These are phyloP conservation scores for Pythium monospermum DNA, from an alignment of 352 stramenopile genomes.

Conservation along the genomic window DNA sequence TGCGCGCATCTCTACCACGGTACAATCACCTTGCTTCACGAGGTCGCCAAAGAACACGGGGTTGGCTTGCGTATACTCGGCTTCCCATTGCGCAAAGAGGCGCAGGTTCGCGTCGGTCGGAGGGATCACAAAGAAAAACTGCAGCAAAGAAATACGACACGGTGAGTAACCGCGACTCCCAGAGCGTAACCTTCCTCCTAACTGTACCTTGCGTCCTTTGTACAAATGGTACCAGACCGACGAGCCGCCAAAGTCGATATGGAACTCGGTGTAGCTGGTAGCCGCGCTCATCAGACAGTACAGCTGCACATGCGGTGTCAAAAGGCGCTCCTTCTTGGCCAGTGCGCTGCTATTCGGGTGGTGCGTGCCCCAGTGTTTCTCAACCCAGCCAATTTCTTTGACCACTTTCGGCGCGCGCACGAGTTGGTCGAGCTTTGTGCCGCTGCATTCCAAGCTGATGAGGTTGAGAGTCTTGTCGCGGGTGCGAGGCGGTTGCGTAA, in stretches of 20 bases:
- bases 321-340: constrained; percentile 13
- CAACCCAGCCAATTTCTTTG: constrained; percentile 38
- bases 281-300: constrained; percentile 42
- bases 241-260: constrained; percentile 40
- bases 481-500: constrained; percentile 10
- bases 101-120: constrained; percentile 31
- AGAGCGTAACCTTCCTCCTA: background rate
- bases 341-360: background rate
- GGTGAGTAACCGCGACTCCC: background rate
- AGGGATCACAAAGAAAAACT: constrained; percentile 39
- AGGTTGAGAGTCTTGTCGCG: constrained; percentile 30
- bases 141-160: background rate
- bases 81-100: constrained; percentile 27
- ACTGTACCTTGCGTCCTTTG: constrained; percentile 28
- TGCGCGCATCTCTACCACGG: constrained; percentile 24
- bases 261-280: constrained; percentile 40
- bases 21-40: constrained; percentile 20
- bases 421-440: constrained; percentile 25
- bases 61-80: constrained; percentile 18
- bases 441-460: constrained; percentile 34
- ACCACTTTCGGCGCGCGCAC: constrained; percentile 30
- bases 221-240: constrained; percentile 47
- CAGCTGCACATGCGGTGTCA: constrained; percentile 23
- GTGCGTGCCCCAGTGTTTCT: constrained; percentile 25
- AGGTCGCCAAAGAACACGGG: constrained; percentile 24